Percentiles rank a stretch among this genome's conserved stretches.
Conservation (phyloP, 495 filamentous ascomycete species). For the Penicillium dipodomyicola region DNA sequence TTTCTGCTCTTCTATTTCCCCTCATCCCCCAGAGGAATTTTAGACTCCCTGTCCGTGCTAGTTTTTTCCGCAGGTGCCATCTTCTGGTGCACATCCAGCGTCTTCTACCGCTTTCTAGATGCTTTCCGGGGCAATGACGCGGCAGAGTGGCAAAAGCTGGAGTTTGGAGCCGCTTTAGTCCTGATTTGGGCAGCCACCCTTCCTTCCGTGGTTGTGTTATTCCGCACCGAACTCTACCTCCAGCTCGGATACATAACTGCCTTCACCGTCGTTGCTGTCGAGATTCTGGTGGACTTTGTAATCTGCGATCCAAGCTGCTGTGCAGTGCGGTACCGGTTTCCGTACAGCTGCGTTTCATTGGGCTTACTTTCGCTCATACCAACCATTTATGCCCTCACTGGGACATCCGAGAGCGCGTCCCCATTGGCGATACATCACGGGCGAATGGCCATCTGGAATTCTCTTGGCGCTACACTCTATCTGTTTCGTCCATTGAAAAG, state of each 20-base stretch:
- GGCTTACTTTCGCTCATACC: slow-evolving; percentile 6
- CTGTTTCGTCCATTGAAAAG: slow-evolving; percentile 9
- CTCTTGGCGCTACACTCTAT: slow-evolving; percentile 3
- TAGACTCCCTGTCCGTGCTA: neutral
- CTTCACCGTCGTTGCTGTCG: slow-evolving; percentile 9
- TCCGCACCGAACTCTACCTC: neutral
- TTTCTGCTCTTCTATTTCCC: slow-evolving; percentile 4
- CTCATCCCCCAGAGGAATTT: neutral
- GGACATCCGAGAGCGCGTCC: neutral
- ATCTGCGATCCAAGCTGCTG: neutral
- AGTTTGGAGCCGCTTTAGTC: slow-evolving; percentile 2
- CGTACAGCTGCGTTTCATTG: slow-evolving; percentile 8
- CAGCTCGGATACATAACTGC: neutral
- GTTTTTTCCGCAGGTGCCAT: neutral
- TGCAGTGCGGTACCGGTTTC: slow-evolving; percentile 5
- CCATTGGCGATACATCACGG: slow-evolving; percentile 9
- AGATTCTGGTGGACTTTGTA: slow-evolving; percentile 1
- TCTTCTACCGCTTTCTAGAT: neutral
- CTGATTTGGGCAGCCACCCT: slow-evolving; percentile 7
- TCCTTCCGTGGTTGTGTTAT: slow-evolving; percentile 1
- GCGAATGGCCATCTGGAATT: slow-evolving; percentile 3
- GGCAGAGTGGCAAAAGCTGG: neutral
- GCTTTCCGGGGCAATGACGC: neutral
- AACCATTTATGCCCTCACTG: slow-evolving; percentile 8
- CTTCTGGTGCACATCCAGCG: neutral